Conservation (phyloP, 2,329 filamentous ascomycete species). For the Ophiostoma populinum region DNA sequence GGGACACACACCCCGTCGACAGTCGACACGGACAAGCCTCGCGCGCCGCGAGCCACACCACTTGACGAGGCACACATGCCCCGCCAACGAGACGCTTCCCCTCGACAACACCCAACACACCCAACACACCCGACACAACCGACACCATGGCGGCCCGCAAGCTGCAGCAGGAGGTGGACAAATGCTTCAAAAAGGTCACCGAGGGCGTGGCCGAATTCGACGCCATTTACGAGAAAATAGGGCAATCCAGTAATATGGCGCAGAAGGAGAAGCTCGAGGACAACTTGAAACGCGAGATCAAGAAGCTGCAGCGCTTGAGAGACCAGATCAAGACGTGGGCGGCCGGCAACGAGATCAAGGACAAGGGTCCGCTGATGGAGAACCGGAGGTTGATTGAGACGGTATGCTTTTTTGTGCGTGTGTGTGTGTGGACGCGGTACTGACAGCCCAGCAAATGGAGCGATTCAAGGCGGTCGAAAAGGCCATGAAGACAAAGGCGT, state of each 20-base stretch:
- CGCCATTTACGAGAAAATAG: constrained; percentile 93
- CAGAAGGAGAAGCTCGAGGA: constrained; percentile 98
- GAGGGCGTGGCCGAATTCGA: constrained; percentile 90
- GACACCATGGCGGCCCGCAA: constrained; percentile 79
- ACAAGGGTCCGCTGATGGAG: constrained; percentile 88
- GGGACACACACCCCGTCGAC: too few relatives aligned
- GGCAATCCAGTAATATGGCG: constrained; percentile 75
- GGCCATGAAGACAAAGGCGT: constrained; percentile 99
- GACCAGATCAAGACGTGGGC: constrained; percentile 99
- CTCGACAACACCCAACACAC: not conserved
- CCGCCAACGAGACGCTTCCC: too few relatives aligned
- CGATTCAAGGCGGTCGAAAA: constrained; percentile 99
- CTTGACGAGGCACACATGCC: too few relatives aligned
- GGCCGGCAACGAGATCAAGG: constrained; percentile 96
- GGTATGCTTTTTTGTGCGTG: constrained; percentile 33
- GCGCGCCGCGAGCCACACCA: too few relatives aligned
- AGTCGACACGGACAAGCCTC: too few relatives aligned
- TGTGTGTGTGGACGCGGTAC: too few relatives aligned
- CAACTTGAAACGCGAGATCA: constrained; percentile 96
- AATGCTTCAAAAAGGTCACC: constrained; percentile 96
- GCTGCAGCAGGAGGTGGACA: constrained; percentile 94
- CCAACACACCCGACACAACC: not conserved
- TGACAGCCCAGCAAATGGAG: constrained; percentile 71
- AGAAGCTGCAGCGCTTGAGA: constrained; percentile 92
- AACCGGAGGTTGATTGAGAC: constrained; percentile 95